These are phyloP conservation scores for Allium sativum DNA, from an alignment of 106 monocot genomes.

Conservation along the genomic window DNA sequence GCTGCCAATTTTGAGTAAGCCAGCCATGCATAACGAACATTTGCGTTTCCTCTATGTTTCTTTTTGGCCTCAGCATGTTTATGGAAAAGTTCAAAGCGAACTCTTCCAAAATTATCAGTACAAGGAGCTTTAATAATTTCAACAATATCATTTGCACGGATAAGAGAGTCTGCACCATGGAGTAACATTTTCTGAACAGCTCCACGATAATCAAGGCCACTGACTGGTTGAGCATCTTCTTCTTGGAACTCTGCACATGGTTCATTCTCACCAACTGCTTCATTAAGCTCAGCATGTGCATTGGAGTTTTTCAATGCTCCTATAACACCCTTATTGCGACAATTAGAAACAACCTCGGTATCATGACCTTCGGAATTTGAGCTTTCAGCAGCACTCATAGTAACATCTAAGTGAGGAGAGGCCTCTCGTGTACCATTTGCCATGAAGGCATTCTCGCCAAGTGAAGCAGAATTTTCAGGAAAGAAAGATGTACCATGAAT, in stretches of 20 bases:
- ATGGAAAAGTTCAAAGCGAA: constrained; percentile 45
- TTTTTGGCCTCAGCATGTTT: constrained; percentile 45
- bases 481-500: constrained; percentile 41
- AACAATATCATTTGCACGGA: constrained; percentile 52
- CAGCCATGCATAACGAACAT: constrained; percentile 93
- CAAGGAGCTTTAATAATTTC: constrained; percentile 46
- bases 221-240: constrained; percentile 1
- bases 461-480: constrained; percentile 37
- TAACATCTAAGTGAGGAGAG: constrained; percentile 11
- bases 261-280: constrained; percentile 49
- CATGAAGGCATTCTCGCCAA: constrained; percentile 3
- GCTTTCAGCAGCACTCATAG: constrained; percentile 44
- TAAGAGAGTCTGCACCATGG: constrained; percentile 34
- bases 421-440: constrained; percentile 25
- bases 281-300: neutral
- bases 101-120: constrained; percentile 26
- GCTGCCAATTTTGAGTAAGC: constrained; percentile 48
- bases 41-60: constrained; percentile 55
- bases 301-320: neutral
- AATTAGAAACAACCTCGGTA: constrained; percentile 10
- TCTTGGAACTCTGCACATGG: constrained; percentile 18
- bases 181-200: constrained; percentile 54
- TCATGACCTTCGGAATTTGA: constrained; percentile 39
- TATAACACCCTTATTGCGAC: neutral
- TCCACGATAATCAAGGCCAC: constrained; percentile 1